phyloP scores from a whole-genome alignment of 805 yeast species.

The Kodamaea neixiangensis region DNA sequence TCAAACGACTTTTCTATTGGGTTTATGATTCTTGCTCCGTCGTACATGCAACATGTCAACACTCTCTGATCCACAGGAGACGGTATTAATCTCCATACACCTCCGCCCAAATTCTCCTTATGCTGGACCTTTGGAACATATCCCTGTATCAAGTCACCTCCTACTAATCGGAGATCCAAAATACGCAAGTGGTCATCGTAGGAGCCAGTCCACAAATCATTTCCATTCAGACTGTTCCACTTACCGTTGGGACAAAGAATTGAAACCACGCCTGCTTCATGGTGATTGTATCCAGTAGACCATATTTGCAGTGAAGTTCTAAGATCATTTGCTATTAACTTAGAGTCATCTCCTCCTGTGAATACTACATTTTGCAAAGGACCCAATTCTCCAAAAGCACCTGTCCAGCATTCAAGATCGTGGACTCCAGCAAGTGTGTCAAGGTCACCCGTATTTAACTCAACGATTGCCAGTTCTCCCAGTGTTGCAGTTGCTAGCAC shows the following conservation, averaged over 20 bases:
- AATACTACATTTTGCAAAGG: slow-evolving; percentile 59
- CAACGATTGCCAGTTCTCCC: slow-evolving; percentile 57
- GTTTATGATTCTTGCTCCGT: slow-evolving; percentile 76
- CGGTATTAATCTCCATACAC: slow-evolving; percentile 91
- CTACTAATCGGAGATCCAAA: slow-evolving; percentile 63
- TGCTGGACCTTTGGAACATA: slow-evolving; percentile 50
- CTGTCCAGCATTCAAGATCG: slow-evolving; percentile 86
- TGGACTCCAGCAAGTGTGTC: slow-evolving; percentile 44
- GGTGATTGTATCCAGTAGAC: slow-evolving; percentile 54
- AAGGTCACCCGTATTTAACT: slow-evolving; percentile 29
- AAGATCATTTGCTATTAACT: slow-evolving; percentile 71
- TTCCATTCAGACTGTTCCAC: slow-evolving; percentile 49
- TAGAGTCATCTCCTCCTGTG: slow-evolving; percentile 90
- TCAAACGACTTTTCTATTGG: slow-evolving; percentile 25
- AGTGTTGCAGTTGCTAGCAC: slow-evolving; percentile 65
- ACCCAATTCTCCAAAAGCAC: slow-evolving; percentile 62
- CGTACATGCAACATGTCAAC: slow-evolving; percentile 90
- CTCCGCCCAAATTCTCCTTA: slow-evolving; percentile 73
- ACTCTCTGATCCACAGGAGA: slow-evolving; percentile 47
- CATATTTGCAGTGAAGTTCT: slow-evolving; percentile 41
- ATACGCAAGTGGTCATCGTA: slow-evolving; percentile 80
- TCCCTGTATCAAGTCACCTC: slow-evolving; percentile 40
- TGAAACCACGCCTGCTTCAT: slow-evolving; percentile 90
- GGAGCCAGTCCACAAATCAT: slow-evolving; percentile 79
- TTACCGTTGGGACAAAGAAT: slow-evolving; percentile 50